phyloP scores from a whole-genome alignment of 768 basidiomycete genomes.

The Leccinum olivaceopallidum region DNA sequence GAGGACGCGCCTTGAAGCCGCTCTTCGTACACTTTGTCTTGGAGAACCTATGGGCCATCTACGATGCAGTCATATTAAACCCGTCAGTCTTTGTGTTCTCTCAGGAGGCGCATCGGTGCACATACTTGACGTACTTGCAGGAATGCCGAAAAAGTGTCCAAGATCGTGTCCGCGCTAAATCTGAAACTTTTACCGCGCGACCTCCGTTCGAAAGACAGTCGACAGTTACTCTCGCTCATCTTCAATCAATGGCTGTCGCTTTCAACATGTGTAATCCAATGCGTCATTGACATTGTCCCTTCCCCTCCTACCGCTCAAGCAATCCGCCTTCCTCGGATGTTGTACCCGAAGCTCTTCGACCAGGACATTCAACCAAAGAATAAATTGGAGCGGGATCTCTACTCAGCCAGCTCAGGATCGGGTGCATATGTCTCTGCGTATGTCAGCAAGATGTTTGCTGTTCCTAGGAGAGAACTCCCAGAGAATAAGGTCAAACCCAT shows the following conservation, averaged over 20 bases:
- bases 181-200: conserved; percentile 88
- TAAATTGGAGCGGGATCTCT: conserved; percentile 83
- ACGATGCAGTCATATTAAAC: conserved; percentile 84
- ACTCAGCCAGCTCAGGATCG: conserved; percentile 58
- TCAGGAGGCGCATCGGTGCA: not conserved
- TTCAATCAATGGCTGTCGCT: conserved; percentile 97
- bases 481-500: conserved; percentile 77
- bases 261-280: conserved; percentile 89
- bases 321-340: conserved; percentile 85
- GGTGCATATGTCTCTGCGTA: conserved; percentile 75
- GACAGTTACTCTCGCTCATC: conserved; percentile 79
- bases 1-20: conserved; percentile 85
- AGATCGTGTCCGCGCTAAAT: conserved; percentile 81
- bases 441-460: conserved; percentile 98
- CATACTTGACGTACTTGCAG: conserved; percentile 42
- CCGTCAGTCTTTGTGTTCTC: conserved; percentile 60
- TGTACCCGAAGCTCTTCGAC: conserved; percentile 78
- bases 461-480: conserved; percentile 76
- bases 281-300: conserved; percentile 92
- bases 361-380: conserved; percentile 61
- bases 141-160: conserved; percentile 84
- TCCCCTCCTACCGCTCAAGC: conserved; percentile 81
- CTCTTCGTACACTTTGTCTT: conserved; percentile 97
- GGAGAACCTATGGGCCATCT: conserved; percentile 97
- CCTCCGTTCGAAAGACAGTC: conserved; percentile 87